Conservation (phyloP, 2,329 filamentous ascomycete species). For the Pseudogymnoascus verrucosus region DNA sequence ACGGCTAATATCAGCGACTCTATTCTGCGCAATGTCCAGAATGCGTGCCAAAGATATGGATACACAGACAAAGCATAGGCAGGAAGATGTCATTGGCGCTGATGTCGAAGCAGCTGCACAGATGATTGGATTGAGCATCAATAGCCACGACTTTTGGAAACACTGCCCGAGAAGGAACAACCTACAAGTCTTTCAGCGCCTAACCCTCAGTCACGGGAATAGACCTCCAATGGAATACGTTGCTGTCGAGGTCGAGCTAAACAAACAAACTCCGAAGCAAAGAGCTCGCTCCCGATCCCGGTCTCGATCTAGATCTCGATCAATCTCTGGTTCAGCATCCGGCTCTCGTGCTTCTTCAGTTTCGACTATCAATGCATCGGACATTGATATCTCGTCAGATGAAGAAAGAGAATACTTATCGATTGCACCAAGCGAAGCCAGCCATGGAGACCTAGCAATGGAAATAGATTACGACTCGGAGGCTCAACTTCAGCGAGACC, state of each 20-base stretch:
- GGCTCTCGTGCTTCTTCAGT: background rate
- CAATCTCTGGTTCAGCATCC: constrained; percentile 19
- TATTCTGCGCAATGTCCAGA: constrained; percentile 65
- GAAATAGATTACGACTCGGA: background rate
- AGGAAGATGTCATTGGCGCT: background rate
- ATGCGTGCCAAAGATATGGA: constrained; percentile 40
- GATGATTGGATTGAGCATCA: constrained; percentile 41
- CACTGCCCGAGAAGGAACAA: constrained; percentile 42
- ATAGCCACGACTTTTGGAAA: constrained; percentile 43
- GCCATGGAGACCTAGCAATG: background rate
- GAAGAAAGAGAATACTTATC: background rate
- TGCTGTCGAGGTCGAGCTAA: constrained; percentile 23
- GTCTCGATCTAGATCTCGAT: constrained; percentile 20
- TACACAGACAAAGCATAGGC: background rate
- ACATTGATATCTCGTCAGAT: constrained; percentile 4
- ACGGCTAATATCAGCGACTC: constrained; percentile 58
- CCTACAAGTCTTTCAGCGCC: constrained; percentile 39
- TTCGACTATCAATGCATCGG: background rate
- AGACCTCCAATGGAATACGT: constrained; percentile 29
- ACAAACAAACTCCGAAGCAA: constrained; percentile 8
- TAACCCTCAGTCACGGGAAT: constrained; percentile 16
- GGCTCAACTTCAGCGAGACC: background rate
- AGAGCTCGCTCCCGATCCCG: constrained; percentile 6
- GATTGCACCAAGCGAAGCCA: constrained; percentile 11
- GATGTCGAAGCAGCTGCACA: constrained; percentile 45